Percentiles rank a stretch among this genome's conserved stretches.
Evolutionary conservation across 2,329 filamentous ascomycete species (phyloP).

Genomic region (Aspergillus sp.): DNA sequence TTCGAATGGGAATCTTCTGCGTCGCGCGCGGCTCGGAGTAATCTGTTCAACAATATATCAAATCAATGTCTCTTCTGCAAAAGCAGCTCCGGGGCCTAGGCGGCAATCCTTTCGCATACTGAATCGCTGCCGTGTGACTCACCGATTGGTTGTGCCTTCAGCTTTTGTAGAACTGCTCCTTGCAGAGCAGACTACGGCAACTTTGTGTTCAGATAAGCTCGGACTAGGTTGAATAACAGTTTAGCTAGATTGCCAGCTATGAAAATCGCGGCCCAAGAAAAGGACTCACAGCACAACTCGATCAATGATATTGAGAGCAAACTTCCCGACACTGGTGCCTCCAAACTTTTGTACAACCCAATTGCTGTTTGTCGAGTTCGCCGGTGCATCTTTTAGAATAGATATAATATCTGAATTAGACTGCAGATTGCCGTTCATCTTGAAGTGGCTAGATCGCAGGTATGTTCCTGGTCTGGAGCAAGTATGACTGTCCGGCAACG

Average conservation of each 20-base stretch:
- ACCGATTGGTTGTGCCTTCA: conserved; percentile 94
- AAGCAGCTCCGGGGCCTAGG: not conserved
- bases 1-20: conserved; percentile 49
- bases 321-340: conserved; percentile 94
- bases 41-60: conserved; percentile 24
- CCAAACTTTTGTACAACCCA: conserved; percentile 97
- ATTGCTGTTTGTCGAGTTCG: conserved; percentile 32
- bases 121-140: conserved; percentile 45
- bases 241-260: not conserved
- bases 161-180: conserved; percentile 91
- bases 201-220: conserved; percentile 66
- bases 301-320: conserved; percentile 71
- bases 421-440: conserved; percentile 18
- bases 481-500: conserved; percentile 19
- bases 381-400: conserved; percentile 14
- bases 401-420: conserved; percentile 14
- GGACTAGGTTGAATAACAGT: conserved; percentile 44
- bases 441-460: conserved; percentile 7
- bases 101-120: not conserved
- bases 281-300: conserved; percentile 64
- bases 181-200: conserved; percentile 94
- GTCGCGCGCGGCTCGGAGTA: conserved; percentile 51
- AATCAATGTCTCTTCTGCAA: conserved; percentile 3
- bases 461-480: conserved; percentile 10
- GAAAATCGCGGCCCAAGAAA: conserved; percentile 6